Evolutionary conservation across 257 asterid species (phyloP).

Genomic region (Lithospermum erythrorhizon): DNA sequence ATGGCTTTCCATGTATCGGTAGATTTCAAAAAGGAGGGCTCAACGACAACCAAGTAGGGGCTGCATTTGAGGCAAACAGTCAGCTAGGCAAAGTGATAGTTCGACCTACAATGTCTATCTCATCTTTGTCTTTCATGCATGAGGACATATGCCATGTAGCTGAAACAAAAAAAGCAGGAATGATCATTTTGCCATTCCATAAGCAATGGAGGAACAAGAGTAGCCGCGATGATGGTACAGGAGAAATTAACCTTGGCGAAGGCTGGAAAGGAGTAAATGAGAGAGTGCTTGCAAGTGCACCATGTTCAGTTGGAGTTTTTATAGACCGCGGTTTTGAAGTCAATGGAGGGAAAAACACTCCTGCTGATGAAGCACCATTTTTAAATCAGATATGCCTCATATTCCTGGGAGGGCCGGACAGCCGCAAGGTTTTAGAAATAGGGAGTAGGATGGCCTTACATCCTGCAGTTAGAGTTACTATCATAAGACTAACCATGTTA

Average conservation of each 20-base stretch:
- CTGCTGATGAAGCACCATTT: not conserved
- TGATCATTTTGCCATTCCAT: conserved; percentile 23
- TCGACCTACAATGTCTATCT: conserved; percentile 21
- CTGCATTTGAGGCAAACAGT: conserved; percentile 13
- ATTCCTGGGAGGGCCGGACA: conserved; percentile 47
- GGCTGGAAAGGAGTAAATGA: not conserved
- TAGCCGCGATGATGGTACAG: conserved; percentile 20
- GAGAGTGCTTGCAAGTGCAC: conserved; percentile 19
- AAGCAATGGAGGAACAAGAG: conserved; percentile 19
- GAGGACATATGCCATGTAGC: conserved; percentile 30
- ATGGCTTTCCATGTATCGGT: conserved; percentile 30
- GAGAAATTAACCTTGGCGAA: conserved; percentile 10
- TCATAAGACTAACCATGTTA: conserved; percentile 19
- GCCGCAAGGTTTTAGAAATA: conserved; percentile 33
- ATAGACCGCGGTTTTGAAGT: conserved; percentile 25
- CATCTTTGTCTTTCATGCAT: conserved; percentile 22
- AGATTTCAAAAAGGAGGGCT: conserved; percentile 15
- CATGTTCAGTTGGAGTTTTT: conserved; percentile 23
- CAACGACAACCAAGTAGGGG: conserved; percentile 10
- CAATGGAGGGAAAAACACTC: no score
- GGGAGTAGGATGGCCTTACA: conserved; percentile 47
- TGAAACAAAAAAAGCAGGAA: conserved; percentile 14
- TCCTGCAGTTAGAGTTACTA: conserved; percentile 29
- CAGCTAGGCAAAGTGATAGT: conserved; percentile 16
- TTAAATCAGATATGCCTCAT: conserved; percentile 29